phyloP scores from a whole-genome alignment of 202 grass and related monocot species.

The Setaria viridis region DNA sequence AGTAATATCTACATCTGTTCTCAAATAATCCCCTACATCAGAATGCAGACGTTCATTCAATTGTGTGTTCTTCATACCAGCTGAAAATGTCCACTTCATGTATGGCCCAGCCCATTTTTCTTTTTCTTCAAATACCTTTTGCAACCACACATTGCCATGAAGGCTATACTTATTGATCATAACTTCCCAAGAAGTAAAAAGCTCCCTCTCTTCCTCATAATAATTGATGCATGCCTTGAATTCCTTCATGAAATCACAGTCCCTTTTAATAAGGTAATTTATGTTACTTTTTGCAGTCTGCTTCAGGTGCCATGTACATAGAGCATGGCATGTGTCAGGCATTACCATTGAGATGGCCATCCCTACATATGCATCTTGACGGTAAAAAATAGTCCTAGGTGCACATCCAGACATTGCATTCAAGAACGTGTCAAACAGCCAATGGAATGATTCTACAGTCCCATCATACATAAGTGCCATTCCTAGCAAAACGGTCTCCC shows the following conservation, averaged over 20 bases:
- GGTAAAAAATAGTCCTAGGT: slow-evolving; percentile 54
- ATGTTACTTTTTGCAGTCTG: slow-evolving; percentile 50
- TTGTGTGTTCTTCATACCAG: slow-evolving; percentile 63
- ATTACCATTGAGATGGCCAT: slow-evolving; percentile 55
- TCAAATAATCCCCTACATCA: slow-evolving; percentile 56
- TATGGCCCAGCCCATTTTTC: slow-evolving; percentile 71
- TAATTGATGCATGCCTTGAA: slow-evolving; percentile 76
- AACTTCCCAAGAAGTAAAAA: slow-evolving; percentile 56
- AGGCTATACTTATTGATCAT: slow-evolving; percentile 69
- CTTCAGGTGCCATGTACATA: slow-evolving; percentile 61
- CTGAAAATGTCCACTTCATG: slow-evolving; percentile 63
- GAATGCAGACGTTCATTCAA: slow-evolving; percentile 55
- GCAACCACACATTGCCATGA: slow-evolving; percentile 59
- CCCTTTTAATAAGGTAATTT: slow-evolving; percentile 51
- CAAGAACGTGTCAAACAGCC: slow-evolving; percentile 68
- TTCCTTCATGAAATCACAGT: slow-evolving; percentile 68
- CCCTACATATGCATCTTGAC: slow-evolving; percentile 52
- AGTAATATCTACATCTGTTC: slow-evolving; percentile 50
- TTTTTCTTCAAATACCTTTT: slow-evolving; percentile 70
- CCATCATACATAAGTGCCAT: slow-evolving; percentile 61
- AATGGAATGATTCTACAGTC: slow-evolving; percentile 60
- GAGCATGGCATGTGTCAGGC: slow-evolving; percentile 56
- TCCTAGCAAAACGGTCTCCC: slow-evolving; percentile 59
- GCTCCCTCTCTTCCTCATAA: slow-evolving; percentile 59
- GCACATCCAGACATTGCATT: slow-evolving; percentile 60